Evolutionary conservation across 495 filamentous ascomycete species (phyloP).

Genomic region (Trichoderma erinaceum): DNA sequence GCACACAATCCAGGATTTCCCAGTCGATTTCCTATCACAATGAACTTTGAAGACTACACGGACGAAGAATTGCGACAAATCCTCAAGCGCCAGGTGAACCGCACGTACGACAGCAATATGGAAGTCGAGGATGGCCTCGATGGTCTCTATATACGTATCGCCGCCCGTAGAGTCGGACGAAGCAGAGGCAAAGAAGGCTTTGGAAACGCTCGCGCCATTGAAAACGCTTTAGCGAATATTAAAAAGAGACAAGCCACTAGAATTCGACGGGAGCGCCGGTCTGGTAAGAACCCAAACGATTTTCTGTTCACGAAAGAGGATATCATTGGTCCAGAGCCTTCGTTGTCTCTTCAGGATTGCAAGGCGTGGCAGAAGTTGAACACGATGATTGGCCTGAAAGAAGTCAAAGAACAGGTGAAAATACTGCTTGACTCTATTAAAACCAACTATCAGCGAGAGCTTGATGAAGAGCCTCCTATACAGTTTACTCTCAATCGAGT

Average conservation of each 20-base stretch:
- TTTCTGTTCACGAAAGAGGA: slow-evolving; percentile 52
- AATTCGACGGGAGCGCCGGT: slow-evolving; percentile 32
- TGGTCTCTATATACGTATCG: slow-evolving; percentile 63
- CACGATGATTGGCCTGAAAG: slow-evolving; percentile 50
- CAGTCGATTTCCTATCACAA: slow-evolving; percentile 60
- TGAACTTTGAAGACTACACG: slow-evolving; percentile 65
- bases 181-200: slow-evolving; percentile 62
- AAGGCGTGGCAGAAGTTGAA: slow-evolving; percentile 56
- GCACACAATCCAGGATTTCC: slow-evolving; percentile 68
- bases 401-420: slow-evolving; percentile 57
- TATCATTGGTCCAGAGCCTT: slow-evolving; percentile 61
- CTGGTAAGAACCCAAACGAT: slow-evolving; percentile 37
- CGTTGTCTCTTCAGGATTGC: slow-evolving; percentile 41
- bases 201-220: slow-evolving; percentile 63
- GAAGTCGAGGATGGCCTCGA: slow-evolving; percentile 50
- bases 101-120: slow-evolving; percentile 48
- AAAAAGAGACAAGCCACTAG: slow-evolving; percentile 53
- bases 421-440: slow-evolving; percentile 53
- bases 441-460: slow-evolving; percentile 56
- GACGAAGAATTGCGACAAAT: slow-evolving; percentile 58
- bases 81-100: slow-evolving; percentile 44
- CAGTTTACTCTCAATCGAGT: slow-evolving; percentile 62
- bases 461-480: slow-evolving; percentile 50
- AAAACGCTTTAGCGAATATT: slow-evolving; percentile 54
- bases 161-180: slow-evolving; percentile 52